Evolutionary conservation across 192 early-diverging fungal genomes (phyloP).

Genomic region (Umbelopsis vinacea): DNA sequence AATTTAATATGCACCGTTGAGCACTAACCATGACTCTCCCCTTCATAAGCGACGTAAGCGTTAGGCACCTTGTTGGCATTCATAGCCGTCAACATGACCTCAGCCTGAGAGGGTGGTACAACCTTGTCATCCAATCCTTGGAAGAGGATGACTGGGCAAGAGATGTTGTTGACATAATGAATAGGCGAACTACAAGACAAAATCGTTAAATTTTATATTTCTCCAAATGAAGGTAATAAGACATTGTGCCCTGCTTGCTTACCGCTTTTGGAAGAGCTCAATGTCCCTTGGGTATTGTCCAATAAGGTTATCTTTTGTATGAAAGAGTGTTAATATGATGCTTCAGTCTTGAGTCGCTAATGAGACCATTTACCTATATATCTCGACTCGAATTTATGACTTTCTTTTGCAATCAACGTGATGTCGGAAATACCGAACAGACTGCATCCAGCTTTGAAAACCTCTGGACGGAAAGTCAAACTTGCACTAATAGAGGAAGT

Average conservation of each 20-base stretch:
- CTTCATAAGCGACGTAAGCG: constrained; percentile 64
- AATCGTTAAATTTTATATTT: background rate
- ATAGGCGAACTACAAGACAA: constrained; percentile 56
- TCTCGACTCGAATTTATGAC: constrained; percentile 82
- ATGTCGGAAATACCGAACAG: constrained; percentile 79
- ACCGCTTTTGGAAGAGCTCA: constrained; percentile 60
- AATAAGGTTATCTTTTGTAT: constrained; percentile 49
- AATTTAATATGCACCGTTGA: background rate
- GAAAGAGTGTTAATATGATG: background rate
- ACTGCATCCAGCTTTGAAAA: constrained; percentile 73
- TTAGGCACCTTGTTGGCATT: constrained; percentile 61
- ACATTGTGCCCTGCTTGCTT: background rate
- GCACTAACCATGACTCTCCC: constrained; percentile 65
- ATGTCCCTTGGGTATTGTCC: constrained; percentile 61
- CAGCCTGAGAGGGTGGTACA: constrained; percentile 77
- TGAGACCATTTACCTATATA: constrained; percentile 49
- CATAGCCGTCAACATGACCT: constrained; percentile 73
- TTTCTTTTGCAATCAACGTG: constrained; percentile 65
- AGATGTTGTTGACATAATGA: constrained; percentile 59
- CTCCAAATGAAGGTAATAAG: too few species aligned
- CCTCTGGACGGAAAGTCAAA: constrained; percentile 68
- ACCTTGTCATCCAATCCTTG: constrained; percentile 78
- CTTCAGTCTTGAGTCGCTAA: too few species aligned
- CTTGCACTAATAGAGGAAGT: constrained; percentile 38
- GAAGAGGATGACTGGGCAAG: constrained; percentile 70